These are phyloP conservation scores for Pyrenula massariospora DNA, from an alignment of 495 filamentous ascomycete genomes.

Conservation along the genomic window DNA sequence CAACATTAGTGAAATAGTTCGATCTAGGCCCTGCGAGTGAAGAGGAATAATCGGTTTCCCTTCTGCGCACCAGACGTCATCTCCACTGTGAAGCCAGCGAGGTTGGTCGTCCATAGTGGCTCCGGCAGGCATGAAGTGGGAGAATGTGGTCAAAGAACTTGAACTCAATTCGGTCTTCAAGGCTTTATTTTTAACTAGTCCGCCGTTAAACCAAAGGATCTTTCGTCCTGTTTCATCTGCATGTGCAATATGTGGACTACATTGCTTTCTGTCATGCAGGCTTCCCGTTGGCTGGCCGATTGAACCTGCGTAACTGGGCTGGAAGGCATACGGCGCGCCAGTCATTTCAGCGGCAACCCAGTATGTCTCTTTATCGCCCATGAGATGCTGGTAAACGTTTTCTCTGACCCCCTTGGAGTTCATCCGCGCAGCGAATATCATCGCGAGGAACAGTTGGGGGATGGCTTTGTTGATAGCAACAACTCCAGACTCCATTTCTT, in stretches of 20 bases:
- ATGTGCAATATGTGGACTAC: background rate
- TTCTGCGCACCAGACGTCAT: background rate
- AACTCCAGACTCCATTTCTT: slow-evolving; percentile 3
- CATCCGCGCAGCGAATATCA: slow-evolving; percentile 1
- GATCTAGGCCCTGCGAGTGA: background rate
- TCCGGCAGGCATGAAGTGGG: background rate
- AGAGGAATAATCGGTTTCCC: background rate
- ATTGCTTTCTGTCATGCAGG: background rate
- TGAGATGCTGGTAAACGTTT: background rate
- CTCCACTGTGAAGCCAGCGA: background rate
- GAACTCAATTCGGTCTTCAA: background rate
- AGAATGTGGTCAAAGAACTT: background rate
- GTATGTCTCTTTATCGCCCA: slow-evolving; percentile 1
- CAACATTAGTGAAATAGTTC: background rate
- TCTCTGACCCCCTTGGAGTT: background rate
- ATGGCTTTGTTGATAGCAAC: slow-evolving; percentile 2
- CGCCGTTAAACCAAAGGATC: background rate
- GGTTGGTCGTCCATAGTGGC: background rate
- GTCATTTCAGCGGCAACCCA: slow-evolving; percentile 3
- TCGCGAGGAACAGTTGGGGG: background rate
- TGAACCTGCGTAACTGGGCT: slow-evolving; percentile 1
- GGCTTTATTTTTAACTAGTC: background rate
- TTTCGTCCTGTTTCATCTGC: background rate
- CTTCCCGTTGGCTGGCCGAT: background rate
- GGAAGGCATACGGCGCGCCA: slow-evolving; percentile 1